Percentiles rank a stretch among this genome's conserved stretches.
phyloP scores from a whole-genome alignment of 495 filamentous ascomycete genomes.

The Cryomyces antarcticus region DNA sequence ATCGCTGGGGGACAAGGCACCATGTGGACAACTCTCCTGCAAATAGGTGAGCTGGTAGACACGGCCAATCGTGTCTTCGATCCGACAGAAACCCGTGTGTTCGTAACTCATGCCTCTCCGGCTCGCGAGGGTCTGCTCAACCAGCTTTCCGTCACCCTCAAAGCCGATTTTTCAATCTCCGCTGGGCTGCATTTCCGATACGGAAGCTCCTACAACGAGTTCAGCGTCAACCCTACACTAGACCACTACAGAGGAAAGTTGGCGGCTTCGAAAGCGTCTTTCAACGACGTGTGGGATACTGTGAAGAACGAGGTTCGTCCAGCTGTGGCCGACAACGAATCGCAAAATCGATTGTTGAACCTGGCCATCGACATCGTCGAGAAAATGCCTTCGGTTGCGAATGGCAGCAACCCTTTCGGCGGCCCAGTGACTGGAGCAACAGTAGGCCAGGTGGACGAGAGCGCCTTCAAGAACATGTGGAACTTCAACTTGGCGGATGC shows the following conservation, averaged over 20 bases:
- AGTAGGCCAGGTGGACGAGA: slow-evolving; percentile 87
- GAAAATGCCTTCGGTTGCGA: slow-evolving; percentile 89
- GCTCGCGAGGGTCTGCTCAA: slow-evolving; percentile 94
- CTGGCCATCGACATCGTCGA: slow-evolving; percentile 80
- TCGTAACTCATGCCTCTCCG: slow-evolving; percentile 93
- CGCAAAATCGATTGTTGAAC: slow-evolving; percentile 72
- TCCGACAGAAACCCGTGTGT: slow-evolving; percentile 92
- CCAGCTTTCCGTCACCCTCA: slow-evolving; percentile 91
- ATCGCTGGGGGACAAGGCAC: slow-evolving; percentile 97
- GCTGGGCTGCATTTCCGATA: slow-evolving; percentile 97
- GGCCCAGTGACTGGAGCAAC: slow-evolving; percentile 55
- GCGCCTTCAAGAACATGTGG: slow-evolving; percentile 99
- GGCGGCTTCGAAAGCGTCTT: slow-evolving; percentile 95
- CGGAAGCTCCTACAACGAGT: slow-evolving; percentile 98
- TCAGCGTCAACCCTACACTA: slow-evolving; percentile 92
- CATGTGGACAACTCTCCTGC: slow-evolving; percentile 97
- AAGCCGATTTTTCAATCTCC: slow-evolving; percentile 96
- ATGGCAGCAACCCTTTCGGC: slow-evolving; percentile 91
- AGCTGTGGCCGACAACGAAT: slow-evolving; percentile 77
- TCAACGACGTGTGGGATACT: slow-evolving; percentile 99
- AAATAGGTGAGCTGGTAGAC: slow-evolving; percentile 97
- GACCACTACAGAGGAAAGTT: slow-evolving; percentile 99
- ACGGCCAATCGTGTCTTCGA: slow-evolving; percentile 97
- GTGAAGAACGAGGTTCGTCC: slow-evolving; percentile 88
- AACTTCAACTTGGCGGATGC: slow-evolving; percentile 99